phyloP scores from a whole-genome alignment of 2,329 filamentous ascomycete species.

The Byssothecium circinans region DNA sequence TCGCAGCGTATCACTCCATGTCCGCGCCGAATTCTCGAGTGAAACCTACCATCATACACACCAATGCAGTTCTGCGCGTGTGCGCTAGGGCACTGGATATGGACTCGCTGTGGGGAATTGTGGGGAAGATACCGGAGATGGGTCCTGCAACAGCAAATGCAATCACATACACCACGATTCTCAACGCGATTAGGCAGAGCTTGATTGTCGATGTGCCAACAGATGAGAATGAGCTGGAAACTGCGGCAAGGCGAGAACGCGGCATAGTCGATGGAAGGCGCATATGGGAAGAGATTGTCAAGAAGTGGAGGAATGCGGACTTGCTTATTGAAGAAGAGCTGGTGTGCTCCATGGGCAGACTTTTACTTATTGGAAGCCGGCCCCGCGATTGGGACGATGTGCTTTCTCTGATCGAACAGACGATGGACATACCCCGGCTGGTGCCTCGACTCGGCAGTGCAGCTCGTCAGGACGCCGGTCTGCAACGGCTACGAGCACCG shows the following conservation, averaged over 20 bases:
- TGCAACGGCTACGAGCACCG: constrained; percentile 42
- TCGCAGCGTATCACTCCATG: constrained; percentile 78
- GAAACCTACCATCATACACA: constrained; percentile 75
- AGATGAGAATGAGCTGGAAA: constrained; percentile 32
- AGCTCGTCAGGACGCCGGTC: constrained; percentile 28
- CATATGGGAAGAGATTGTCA: constrained; percentile 79
- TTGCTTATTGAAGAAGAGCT: constrained; percentile 76
- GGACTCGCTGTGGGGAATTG: constrained; percentile 77
- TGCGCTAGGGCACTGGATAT: constrained; percentile 75
- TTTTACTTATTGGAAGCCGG: constrained; percentile 67
- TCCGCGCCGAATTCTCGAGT: constrained; percentile 63
- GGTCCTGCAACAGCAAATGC: constrained; percentile 66
- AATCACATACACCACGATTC: constrained; percentile 77
- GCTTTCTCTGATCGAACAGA: constrained; percentile 75
- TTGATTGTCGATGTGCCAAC: constrained; percentile 28
- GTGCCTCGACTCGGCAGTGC: constrained; percentile 41
- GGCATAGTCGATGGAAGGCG: constrained; percentile 67
- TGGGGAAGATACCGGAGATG: constrained; percentile 67
- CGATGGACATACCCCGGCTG: constrained; percentile 71
- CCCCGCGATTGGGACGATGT: constrained; percentile 70
- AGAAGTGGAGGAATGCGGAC: constrained; percentile 72
- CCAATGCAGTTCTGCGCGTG: constrained; percentile 84
- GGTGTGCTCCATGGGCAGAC: constrained; percentile 76
- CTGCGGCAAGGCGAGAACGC: constrained; percentile 37
- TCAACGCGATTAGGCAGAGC: constrained; percentile 67